Base-by-base conservation (phyloP, 331 rosid genomes). In the Stylosanthes scabra region DNA sequence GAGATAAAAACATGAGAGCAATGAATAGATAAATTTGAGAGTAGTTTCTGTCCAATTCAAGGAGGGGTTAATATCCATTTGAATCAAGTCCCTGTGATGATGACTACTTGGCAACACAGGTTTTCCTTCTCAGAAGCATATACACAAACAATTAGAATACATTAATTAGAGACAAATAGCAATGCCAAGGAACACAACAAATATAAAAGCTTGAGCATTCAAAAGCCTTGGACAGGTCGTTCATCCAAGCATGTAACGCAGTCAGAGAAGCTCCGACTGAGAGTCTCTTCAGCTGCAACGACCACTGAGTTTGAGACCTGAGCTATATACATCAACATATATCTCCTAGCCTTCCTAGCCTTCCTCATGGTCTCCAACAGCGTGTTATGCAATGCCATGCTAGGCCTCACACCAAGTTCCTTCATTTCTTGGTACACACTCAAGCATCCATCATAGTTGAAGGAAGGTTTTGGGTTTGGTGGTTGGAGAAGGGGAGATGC, bases 181-280 rank as follows among this genome's bases (percentile, higher is more conserved):
- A 42, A 58, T 66, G 61, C 59, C 76, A 60, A 51, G 13, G n/a
- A 59, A 59, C 70, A 37, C n/a, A 16, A 57, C 12, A 42, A 20
- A 37, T 14, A 6, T 34, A 34, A 34, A 34, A 34, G 39, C 39
- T 3, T 34, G 6, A 75, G 11, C 86, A 82, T 77, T 85, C 85
- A 82, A 87, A 60, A 14, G 84, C 82, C 77, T 51, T 84, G 13
- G 85, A 75, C 76, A 94, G 79, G 83, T 94, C 97, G 74, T 80
- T 83, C 42, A 91, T 84, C 99, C 99, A 94, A 80, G 82, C 87
- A 73, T 84, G 91, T 27, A 94, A 78, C 1, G 96, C 96, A 6
- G 96, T 94, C 29, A 88, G 79, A 65, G 91, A 96, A 49, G 99
- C 97, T 45, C 97, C 97, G 63, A 88, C 85, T 12, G 99, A 94